A percentile compares a stretch with the other conserved stretches of the same genome.
These are phyloP conservation scores for Shiraia bambusicola DNA, from an alignment of 2,329 filamentous ascomycete species.

Conservation along the genomic window DNA sequence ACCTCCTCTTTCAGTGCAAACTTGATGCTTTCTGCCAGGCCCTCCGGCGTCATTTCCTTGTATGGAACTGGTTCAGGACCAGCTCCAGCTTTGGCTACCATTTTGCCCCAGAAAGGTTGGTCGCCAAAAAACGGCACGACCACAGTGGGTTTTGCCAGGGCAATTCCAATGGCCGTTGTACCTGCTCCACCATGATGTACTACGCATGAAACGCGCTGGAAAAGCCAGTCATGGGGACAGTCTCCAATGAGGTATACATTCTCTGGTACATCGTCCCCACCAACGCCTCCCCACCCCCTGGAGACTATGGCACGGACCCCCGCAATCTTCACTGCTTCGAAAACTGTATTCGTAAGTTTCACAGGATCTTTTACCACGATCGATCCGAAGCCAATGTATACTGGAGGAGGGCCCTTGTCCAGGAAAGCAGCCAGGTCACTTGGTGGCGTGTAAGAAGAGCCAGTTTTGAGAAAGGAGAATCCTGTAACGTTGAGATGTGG, in stretches of 20 bases:
- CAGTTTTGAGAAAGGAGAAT: constrained; percentile 48
- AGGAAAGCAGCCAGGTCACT: constrained; percentile 49
- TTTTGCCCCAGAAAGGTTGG: constrained; percentile 59
- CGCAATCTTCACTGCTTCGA: constrained; percentile 48
- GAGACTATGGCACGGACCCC: constrained; percentile 54
- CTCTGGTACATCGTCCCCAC: constrained; percentile 35
- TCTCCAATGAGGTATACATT: constrained; percentile 56
- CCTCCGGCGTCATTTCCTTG: constrained; percentile 48
- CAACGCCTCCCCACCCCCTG: constrained; percentile 54
- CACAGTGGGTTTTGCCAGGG: constrained; percentile 54
- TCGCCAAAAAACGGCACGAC: constrained; percentile 62
- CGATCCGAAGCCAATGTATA: constrained; percentile 60
- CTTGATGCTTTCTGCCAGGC: constrained; percentile 50
- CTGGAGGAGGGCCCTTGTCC: constrained; percentile 51
- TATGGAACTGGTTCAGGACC: constrained; percentile 53
- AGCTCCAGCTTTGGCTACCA: constrained; percentile 53
- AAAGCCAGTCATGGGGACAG: constrained; percentile 60
- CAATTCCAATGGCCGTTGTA: constrained; percentile 58
- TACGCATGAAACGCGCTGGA: constrained; percentile 56
- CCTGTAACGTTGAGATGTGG: constrained; percentile 45
- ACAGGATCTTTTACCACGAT: constrained; percentile 57
- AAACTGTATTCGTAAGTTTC: constrained; percentile 48
- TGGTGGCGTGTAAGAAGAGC: constrained; percentile 45
- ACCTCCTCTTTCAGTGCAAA: constrained; percentile 48
- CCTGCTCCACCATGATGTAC: constrained; percentile 63